These are phyloP conservation scores for Curvularia sp. DNA, from an alignment of 2,329 filamentous ascomycete genomes.

Conservation along the genomic window DNA sequence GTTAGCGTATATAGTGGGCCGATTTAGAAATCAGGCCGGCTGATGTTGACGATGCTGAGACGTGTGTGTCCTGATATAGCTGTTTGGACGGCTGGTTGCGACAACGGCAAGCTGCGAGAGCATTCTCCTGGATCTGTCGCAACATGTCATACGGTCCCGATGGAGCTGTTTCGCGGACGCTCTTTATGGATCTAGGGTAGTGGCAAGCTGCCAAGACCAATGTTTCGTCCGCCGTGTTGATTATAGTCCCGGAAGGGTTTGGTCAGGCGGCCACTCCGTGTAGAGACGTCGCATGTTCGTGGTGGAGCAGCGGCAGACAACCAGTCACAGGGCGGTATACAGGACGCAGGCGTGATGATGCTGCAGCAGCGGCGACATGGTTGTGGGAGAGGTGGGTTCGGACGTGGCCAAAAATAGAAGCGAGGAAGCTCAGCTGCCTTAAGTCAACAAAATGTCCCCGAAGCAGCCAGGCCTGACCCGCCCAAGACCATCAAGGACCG, in stretches of 20 bases:
- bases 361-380: conserved; percentile 22
- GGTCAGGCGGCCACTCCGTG: conserved; percentile 3
- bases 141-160: background rate
- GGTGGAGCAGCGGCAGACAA: conserved; percentile 10
- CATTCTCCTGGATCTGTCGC: background rate
- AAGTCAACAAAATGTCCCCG: conserved; percentile 37
- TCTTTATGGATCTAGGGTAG: conserved; percentile 1
- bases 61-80: background rate
- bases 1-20: background rate
- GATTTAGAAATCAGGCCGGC: background rate
- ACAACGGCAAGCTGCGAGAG: background rate
- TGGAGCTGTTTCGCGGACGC: background rate
- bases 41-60: conserved; percentile 1
- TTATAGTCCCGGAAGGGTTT: conserved; percentile 5
- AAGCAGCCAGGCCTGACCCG: conserved; percentile 30
- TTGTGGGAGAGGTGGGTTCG: conserved; percentile 15
- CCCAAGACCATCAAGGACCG: conserved; percentile 29
- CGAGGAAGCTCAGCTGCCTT: conserved; percentile 23
- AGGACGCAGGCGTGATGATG: conserved; percentile 15
- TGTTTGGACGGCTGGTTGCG: background rate
- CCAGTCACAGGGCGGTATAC: conserved; percentile 11
- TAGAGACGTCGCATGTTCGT: conserved; percentile 10
- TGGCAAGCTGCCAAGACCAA: conserved; percentile 7
- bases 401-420: conserved; percentile 28
- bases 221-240: conserved; percentile 8